Conservation (phyloP, 2,329 filamentous ascomycete species). For the Sporothrix pallida region DNA sequence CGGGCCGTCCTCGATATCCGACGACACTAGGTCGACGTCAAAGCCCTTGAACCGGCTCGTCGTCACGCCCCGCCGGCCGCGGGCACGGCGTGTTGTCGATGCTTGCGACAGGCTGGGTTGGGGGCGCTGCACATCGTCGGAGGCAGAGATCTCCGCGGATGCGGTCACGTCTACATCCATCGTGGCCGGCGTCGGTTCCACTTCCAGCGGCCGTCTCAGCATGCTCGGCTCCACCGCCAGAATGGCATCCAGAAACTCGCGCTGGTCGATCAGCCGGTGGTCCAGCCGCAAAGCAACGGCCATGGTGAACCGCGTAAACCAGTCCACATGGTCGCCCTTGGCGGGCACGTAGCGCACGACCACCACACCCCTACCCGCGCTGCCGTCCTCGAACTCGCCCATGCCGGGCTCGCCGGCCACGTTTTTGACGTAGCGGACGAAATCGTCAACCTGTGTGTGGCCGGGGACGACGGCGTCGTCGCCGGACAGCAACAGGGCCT, state of each 20-base stretch:
- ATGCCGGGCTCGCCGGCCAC: slow-evolving; percentile 76
- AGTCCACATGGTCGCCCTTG: slow-evolving; percentile 61
- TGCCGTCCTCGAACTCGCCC: slow-evolving; percentile 67
- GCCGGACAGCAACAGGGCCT: slow-evolving; percentile 67
- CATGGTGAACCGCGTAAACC: slow-evolving; percentile 73
- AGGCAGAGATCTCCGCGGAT: not conserved
- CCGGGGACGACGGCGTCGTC: slow-evolving; percentile 58
- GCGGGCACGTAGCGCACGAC: slow-evolving; percentile 73
- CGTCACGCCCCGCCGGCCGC: slow-evolving; percentile 32
- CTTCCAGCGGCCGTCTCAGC: slow-evolving; percentile 71
- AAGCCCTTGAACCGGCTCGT: slow-evolving; percentile 74
- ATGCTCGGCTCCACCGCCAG: slow-evolving; percentile 76
- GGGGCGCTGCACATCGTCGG: not conserved
- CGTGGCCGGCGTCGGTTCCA: slow-evolving; percentile 45
- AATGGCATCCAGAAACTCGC: slow-evolving; percentile 90
- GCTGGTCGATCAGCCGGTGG: slow-evolving; percentile 84
- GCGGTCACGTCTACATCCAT: not conserved
- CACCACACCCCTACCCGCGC: slow-evolving; percentile 73
- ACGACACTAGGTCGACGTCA: slow-evolving; percentile 55
- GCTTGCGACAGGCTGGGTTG: slow-evolving; percentile 40
- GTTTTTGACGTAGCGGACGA: slow-evolving; percentile 76
- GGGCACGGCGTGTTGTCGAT: slow-evolving; percentile 34
- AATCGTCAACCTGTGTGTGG: slow-evolving; percentile 73
- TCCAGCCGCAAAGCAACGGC: slow-evolving; percentile 74
- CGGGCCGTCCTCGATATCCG: slow-evolving; percentile 43